Conservation (phyloP, 2,329 filamentous ascomycete species). For the Fusarium compactum region DNA sequence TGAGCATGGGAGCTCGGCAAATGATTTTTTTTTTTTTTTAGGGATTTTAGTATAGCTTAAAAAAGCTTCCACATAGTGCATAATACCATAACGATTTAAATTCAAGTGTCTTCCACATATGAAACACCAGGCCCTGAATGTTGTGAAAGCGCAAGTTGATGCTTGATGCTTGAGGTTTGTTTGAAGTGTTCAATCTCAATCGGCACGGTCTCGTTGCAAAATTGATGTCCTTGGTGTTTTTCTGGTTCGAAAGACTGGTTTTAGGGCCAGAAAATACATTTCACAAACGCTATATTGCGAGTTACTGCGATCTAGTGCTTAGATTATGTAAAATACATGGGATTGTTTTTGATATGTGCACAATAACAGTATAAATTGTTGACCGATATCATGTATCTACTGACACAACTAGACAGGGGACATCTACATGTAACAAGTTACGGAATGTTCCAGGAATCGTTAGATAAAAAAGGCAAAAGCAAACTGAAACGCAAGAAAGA, state of each 20-base stretch:
- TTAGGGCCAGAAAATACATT: no score
- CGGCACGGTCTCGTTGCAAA: neutral
- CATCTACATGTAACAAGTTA: neutral
- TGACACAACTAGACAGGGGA: neutral
- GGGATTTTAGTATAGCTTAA: constrained; percentile 16
- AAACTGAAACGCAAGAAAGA: neutral
- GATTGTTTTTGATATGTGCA: neutral
- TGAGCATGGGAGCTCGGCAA: constrained; percentile 33
- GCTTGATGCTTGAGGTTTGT: neutral
- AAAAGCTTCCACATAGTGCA: constrained; percentile 24
- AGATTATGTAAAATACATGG: neutral
- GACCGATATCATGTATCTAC: no score
- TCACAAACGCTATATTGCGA: neutral
- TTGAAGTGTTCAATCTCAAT: no score
- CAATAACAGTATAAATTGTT: neutral
- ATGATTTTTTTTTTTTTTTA: constrained; percentile 22
- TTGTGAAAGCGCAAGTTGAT: neutral
- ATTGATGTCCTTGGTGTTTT: neutral
- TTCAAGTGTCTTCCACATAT: neutral
- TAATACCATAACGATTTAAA: constrained; percentile 24
- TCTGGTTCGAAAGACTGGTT: no score
- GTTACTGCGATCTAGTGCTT: neutral
- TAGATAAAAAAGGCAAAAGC: neutral
- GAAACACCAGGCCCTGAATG: neutral
- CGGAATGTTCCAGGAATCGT: neutral